Base-by-base conservation (phyloP, 75 land plant species). In the Cupressus sempervirens region DNA sequence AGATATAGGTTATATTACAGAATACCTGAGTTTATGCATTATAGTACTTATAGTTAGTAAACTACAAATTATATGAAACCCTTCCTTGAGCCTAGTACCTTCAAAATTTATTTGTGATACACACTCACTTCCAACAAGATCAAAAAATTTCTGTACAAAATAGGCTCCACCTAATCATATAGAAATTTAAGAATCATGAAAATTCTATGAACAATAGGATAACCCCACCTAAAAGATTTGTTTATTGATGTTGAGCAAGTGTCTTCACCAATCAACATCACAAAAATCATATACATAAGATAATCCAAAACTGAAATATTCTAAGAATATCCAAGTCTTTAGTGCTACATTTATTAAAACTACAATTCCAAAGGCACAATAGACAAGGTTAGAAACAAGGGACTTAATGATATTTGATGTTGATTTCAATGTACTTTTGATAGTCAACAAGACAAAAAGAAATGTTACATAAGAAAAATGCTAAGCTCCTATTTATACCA, bases 51-150 rank as follows among this genome's bases (percentile, higher is more conserved):
- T 90, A 43, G 96, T 96, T 85, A 96, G 87, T 86, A 96, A 87
- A 77, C 98, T 96, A 34, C 93, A 93, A 75, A 94, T 96, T 32
- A 96, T 96, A 86, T 96, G 98, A 76, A 94, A 96, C 13, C 98
- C 98, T 93, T 96, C 98, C 86, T 95, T 93, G 7, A 96, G 92
- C 86, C 98, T 84, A 30, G 93, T 88, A 16, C 98, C 98, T 81
- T 92, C 95, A 13, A 96, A 85, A 86, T 91, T 89, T 76, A 96
- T 93, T 84, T 94, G 98, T 72, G 96, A 93, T 3, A 91, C 94
- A 43, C 98, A 89, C 85, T 96, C 98, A 91, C 98, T 96, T 73
- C 98, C 98, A 84, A 96, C 98, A 41, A 96, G 89, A 87, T 96
- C 98, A 11, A 96, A 96, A 87, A 96, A 94, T 84, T 96, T 96